Percentiles rank a stretch among this genome's conserved stretches.
Evolutionary conservation across 495 filamentous ascomycete genomes (phyloP).

Genomic region (Diplogelasinospora grovesii): DNA sequence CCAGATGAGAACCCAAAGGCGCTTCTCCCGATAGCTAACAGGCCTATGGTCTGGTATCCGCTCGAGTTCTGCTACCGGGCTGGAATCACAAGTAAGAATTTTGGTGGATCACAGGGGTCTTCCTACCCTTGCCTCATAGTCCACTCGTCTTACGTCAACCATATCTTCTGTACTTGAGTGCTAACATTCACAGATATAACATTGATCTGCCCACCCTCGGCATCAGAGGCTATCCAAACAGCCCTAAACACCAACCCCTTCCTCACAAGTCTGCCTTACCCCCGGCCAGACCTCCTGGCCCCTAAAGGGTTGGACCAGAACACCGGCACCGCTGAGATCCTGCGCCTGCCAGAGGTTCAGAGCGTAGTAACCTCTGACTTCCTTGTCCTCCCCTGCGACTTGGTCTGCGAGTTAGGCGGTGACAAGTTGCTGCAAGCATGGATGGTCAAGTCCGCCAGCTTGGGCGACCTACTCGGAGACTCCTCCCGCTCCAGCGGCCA

Average conservation of each 20-base stretch:
- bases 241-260: slow-evolving; percentile 82
- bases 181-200: slow-evolving; percentile 58
- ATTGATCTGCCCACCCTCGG: slow-evolving; percentile 73
- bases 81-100: slow-evolving; percentile 65
- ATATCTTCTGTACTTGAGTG: background rate
- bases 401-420: slow-evolving; percentile 84
- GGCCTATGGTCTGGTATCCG: slow-evolving; percentile 94
- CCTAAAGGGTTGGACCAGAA: slow-evolving; percentile 66
- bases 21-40: slow-evolving; percentile 84
- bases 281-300: slow-evolving; percentile 66
- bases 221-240: slow-evolving; percentile 60
- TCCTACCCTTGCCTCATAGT: too few relatives aligned
- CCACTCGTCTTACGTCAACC: slow-evolving; percentile 9
- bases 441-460: slow-evolving; percentile 76
- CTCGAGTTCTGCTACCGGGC: slow-evolving; percentile 85
- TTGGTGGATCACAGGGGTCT: slow-evolving; percentile 1
- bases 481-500: slow-evolving; percentile 28
- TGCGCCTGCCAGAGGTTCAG: slow-evolving; percentile 70
- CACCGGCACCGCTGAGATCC: slow-evolving; percentile 83
- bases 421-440: slow-evolving; percentile 78
- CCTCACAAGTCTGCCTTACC: slow-evolving; percentile 71
- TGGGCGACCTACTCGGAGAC: slow-evolving; percentile 40
- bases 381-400: slow-evolving; percentile 84
- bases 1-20: slow-evolving; percentile 88
- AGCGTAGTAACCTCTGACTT: slow-evolving; percentile 73